Evolutionary conservation across 768 basidiomycete genomes (phyloP).

Genomic region (Xerocomellus dryophilus): DNA sequence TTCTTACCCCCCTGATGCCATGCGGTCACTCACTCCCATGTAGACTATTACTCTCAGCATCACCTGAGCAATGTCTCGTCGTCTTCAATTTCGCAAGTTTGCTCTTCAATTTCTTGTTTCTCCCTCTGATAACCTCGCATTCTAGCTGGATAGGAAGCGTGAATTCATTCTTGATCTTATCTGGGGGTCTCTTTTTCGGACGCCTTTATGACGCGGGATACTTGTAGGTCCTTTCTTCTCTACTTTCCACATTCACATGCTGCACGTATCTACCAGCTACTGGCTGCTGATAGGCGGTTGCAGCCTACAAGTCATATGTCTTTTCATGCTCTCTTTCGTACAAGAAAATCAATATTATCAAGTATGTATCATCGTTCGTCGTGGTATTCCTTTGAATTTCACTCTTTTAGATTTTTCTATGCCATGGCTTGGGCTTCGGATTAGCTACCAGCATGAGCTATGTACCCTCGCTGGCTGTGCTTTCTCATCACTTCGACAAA

Average conservation of each 20-base stretch:
- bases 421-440: conserved; percentile 42
- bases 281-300: conserved; percentile 44
- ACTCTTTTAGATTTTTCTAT: conserved; percentile 36
- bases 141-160: conserved; percentile 48
- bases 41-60: conserved; percentile 39
- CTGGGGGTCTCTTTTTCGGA: conserved; percentile 45
- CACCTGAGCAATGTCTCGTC: conserved; percentile 36
- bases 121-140: neutral
- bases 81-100: conserved; percentile 36
- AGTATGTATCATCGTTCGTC: conserved; percentile 25
- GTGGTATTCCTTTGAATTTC: conserved; percentile 9
- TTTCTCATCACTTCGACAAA: conserved; percentile 45
- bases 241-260: neutral
- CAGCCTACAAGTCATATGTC: conserved; percentile 39
- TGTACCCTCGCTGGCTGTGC: conserved; percentile 43
- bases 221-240: conserved; percentile 34
- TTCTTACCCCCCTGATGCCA: neutral
- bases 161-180: conserved; percentile 43
- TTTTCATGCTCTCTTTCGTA: conserved; percentile 46
- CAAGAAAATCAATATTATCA: conserved; percentile 35
- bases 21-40: neutral
- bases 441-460: conserved; percentile 39
- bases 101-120: neutral
- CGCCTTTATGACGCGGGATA: conserved; percentile 51
- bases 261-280: conserved; percentile 28